Evolutionary conservation across 2,329 filamentous ascomycete genomes (phyloP), one percentile per base, ranked within the genome.

Genomic region (Dactylellina cionopaga): DNA sequence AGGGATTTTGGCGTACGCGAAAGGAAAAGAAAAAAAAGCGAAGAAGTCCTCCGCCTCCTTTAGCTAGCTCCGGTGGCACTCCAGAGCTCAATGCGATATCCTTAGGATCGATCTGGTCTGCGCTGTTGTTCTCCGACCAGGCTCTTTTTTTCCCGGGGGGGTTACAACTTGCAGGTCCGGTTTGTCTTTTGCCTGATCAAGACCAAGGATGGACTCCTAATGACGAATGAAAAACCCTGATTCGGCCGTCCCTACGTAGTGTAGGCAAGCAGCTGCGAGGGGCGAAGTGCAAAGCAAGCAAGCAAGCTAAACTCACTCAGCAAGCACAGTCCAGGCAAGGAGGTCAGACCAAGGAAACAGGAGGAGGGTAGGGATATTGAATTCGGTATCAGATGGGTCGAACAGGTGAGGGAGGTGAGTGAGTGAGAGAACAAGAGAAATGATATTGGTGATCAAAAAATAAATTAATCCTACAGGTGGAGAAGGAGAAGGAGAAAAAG

Each of bases 181-280:
- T 46, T 58, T 49, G 43, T 37, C 52, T 66, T 66, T 66, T 66
- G 62, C 62, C 62, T 66, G 62, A 52, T 68, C 44, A 55, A 41
- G 24, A 22, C 17, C n/a, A n/a, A 56, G 11, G 58, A 62, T 62
- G 58, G 19, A 22, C 59, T 25, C 37, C 19, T 46, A 52, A 68
- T 68, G 63, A 68, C 63, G 63, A 68, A 68, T 68, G 52, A 68
- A 33, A 68, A 59, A 56, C 52, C 63, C 54, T 68, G 63, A 58
- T 59, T 59, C 52, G 52, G 51, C 11, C 13, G 47, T 19, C 35
- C 62, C 41, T 66, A 66, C 62, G 62, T 58, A 51, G 51, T 22
- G n/a, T n/a, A n/a, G n/a, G 27, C 24, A 49, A 66, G 51, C 43
- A 46, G 25, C 44, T 56, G 62, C 62, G 62, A 66, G 62, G 62